phyloP scores from a whole-genome alignment of 2,329 filamentous ascomycete genomes.

The Kalaharituber pfeilii region DNA sequence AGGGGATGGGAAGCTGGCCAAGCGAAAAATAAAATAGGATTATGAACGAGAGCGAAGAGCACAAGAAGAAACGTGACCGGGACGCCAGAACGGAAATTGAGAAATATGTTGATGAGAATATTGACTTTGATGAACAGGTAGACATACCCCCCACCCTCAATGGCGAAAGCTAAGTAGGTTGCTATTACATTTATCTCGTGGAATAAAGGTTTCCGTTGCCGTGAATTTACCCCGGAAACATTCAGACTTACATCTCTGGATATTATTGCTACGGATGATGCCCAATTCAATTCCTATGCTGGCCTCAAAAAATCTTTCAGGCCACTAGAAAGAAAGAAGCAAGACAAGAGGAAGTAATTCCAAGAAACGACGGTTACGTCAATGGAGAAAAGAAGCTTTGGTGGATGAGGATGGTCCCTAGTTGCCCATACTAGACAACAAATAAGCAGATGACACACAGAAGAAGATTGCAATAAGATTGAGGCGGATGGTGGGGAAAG shows the following conservation, averaged over 20 bases:
- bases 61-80: conserved; percentile 48
- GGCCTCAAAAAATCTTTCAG: conserved; percentile 91
- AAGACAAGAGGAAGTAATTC: conserved; percentile 73
- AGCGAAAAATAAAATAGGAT: conserved; percentile 44
- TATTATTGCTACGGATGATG: conserved; percentile 78
- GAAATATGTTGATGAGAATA: conserved; percentile 62
- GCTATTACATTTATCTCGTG: not conserved
- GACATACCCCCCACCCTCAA: conserved; percentile 37
- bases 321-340: conserved; percentile 72
- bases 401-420: conserved; percentile 38
- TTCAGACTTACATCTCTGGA: conserved; percentile 82
- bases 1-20: conserved; percentile 30
- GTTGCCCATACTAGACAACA: conserved; percentile 11
- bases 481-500: conserved; percentile 25
- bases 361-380: conserved; percentile 76
- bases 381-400: conserved; percentile 63
- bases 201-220: conserved; percentile 61
- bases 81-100: conserved; percentile 71
- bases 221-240: conserved; percentile 74
- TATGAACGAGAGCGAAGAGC: conserved; percentile 30
- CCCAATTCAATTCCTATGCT: conserved; percentile 71
- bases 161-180: too few relatives aligned
- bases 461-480: conserved; percentile 6
- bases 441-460: conserved; percentile 12
- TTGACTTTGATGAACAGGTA: conserved; percentile 51